Evolutionary conservation across 139 green algal genomes (phyloP).

Genomic region (Chlorella vulgaris): DNA sequence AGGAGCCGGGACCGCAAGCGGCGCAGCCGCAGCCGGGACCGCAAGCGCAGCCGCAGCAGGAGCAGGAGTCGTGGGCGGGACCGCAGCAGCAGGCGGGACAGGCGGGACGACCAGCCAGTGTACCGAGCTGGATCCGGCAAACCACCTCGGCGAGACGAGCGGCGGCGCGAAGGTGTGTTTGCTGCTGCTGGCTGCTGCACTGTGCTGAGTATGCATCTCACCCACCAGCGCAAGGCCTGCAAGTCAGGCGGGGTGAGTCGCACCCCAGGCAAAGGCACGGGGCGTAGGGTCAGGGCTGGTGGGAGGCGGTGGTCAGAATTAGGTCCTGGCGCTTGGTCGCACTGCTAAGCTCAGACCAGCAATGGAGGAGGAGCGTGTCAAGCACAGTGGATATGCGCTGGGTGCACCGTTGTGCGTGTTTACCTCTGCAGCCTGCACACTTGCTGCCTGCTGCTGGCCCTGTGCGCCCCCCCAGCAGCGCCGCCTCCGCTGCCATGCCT

Average conservation of each 20-base stretch:
- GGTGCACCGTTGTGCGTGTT: too few species aligned
- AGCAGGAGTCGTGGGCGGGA: background rate
- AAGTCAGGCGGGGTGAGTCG: background rate
- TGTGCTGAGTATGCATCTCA: background rate
- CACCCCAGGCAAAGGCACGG: background rate
- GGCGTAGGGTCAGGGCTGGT: too few species aligned
- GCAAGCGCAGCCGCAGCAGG: constrained; percentile 1
- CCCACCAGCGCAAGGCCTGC: background rate
- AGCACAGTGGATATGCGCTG: too few species aligned
- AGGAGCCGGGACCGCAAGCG: background rate
- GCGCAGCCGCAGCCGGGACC: constrained; percentile 11
- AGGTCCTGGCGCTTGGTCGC: too few species aligned
- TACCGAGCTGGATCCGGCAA: background rate
- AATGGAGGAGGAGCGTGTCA: too few species aligned
- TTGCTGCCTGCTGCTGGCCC: too few species aligned
- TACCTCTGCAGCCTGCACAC: too few species aligned
- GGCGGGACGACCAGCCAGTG: constrained; percentile 16
- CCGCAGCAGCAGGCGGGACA: constrained; percentile 37
- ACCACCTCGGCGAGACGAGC: background rate
- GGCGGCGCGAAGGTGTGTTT: constrained; percentile 23
- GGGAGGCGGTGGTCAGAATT: too few species aligned
- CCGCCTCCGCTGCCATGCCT: background rate
- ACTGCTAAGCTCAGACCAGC: too few species aligned
- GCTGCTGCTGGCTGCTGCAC: background rate
- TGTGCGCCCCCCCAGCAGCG: too few species aligned